phyloP scores from a whole-genome alignment of 441 rosid species.

The Flueggea neowawraea region DNA sequence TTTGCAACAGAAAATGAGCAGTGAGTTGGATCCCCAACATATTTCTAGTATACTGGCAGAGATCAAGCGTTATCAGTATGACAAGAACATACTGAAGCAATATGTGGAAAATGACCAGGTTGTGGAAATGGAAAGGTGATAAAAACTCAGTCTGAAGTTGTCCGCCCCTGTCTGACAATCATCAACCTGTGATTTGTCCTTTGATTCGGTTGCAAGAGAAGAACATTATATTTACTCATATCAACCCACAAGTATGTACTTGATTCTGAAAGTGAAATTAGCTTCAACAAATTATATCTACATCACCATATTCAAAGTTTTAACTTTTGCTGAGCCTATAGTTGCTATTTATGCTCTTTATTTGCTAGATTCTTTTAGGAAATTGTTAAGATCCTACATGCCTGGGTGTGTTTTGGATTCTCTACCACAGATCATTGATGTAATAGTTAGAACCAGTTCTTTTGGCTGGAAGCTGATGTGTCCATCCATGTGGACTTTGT shows the following conservation, averaged over 20 bases:
- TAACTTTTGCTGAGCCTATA: not conserved
- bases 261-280: not conserved
- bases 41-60: slow-evolving; percentile 69
- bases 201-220: slow-evolving; percentile 81
- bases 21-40: slow-evolving; percentile 80
- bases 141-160: slow-evolving; percentile 66
- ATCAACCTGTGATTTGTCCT: slow-evolving; percentile 76
- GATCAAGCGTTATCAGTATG: slow-evolving; percentile 91
- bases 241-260: slow-evolving; percentile 72
- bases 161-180: slow-evolving; percentile 75
- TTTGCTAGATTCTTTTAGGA: too few species aligned
- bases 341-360: not conserved
- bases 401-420: not conserved
- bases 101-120: slow-evolving; percentile 89
- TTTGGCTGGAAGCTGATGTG: too few species aligned
- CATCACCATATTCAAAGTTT: not conserved
- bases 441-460: too few species aligned
- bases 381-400: too few species aligned
- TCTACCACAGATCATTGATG: too few species aligned
- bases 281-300: not conserved
- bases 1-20: slow-evolving; percentile 66
- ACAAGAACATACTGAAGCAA: slow-evolving; percentile 79
- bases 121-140: slow-evolving; percentile 87
- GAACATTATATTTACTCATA: slow-evolving; percentile 87
- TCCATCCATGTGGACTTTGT: too few species aligned